These are phyloP conservation scores for Stentor coeruleus DNA, from an alignment of 73 alveolate species.

Conservation along the genomic window DNA sequence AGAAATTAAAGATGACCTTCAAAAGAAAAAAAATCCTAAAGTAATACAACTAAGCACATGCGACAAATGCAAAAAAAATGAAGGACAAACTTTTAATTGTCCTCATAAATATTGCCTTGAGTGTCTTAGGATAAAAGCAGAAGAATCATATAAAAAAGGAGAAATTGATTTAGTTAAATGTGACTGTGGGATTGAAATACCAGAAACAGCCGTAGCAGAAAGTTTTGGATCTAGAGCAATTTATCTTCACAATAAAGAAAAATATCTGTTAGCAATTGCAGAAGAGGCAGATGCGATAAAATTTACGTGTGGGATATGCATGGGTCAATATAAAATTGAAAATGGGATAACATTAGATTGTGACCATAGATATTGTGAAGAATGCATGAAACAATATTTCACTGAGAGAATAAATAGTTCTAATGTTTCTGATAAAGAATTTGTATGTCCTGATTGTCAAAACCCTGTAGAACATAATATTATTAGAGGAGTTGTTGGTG, in stretches of 20 bases:
- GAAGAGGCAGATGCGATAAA: not conserved
- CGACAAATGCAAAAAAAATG: not conserved
- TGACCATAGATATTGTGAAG: constrained; percentile 8
- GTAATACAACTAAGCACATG: not conserved
- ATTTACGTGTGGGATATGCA: constrained; percentile 6
- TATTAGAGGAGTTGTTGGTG: not conserved
- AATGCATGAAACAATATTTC: not conserved
- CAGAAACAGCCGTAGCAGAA: not conserved
- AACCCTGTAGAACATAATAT: not conserved
- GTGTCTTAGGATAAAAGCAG: not conserved
- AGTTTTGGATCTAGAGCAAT: not conserved
- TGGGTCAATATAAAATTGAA: not conserved
- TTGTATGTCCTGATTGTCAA: not conserved
- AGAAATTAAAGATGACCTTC: too few relatives aligned
- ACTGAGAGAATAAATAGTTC: not conserved
- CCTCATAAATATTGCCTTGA: not conserved
- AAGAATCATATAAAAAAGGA: not conserved
- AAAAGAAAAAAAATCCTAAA: too few relatives aligned
- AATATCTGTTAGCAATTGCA: not conserved
- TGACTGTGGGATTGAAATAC: not conserved
- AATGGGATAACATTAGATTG: not conserved
- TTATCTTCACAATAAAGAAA: not conserved
- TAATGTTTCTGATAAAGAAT: constrained; percentile 14
- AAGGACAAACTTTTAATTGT: not conserved
- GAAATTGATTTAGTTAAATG: not conserved